phyloP scores from a whole-genome alignment of 2,329 filamentous ascomycete genomes.

The Penicillium sp. region DNA sequence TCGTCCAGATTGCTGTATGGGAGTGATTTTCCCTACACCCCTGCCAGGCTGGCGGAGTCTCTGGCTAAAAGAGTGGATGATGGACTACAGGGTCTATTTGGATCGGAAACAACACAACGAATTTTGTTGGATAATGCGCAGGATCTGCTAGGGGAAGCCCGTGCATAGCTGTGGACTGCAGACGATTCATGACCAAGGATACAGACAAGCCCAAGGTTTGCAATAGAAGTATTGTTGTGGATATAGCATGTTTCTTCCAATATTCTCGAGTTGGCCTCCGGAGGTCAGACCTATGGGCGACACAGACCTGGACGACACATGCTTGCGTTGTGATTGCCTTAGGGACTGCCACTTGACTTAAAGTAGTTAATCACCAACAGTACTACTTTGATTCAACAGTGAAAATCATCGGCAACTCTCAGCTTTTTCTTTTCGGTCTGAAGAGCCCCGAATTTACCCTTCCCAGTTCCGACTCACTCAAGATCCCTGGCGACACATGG shows the following conservation, averaged over 20 bases:
- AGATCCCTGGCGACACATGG: background rate
- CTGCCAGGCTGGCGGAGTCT: slow-evolving; percentile 20
- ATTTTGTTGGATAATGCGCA: slow-evolving; percentile 12
- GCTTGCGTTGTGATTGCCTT: no score
- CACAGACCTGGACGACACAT: no score
- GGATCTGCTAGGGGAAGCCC: background rate
- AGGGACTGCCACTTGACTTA: no score
- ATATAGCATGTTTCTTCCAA: no score
- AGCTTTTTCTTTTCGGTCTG: background rate
- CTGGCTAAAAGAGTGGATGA: slow-evolving; percentile 37
- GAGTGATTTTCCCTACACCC: slow-evolving; percentile 47
- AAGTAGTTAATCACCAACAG: no score
- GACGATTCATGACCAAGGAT: background rate
- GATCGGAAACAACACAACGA: background rate
- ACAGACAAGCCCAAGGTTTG: background rate
- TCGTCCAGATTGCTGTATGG: slow-evolving; percentile 45
- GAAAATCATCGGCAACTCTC: background rate
- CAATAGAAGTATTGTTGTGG: background rate
- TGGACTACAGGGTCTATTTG: slow-evolving; percentile 20
- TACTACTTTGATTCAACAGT: no score
- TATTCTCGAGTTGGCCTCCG: no score
- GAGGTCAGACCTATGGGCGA: no score
- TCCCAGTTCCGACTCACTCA: background rate
- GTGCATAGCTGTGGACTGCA: background rate
- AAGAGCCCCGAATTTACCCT: background rate